Base-by-base conservation (phyloP, 331 rosid genomes). In the Cydonia oblonga region DNA sequence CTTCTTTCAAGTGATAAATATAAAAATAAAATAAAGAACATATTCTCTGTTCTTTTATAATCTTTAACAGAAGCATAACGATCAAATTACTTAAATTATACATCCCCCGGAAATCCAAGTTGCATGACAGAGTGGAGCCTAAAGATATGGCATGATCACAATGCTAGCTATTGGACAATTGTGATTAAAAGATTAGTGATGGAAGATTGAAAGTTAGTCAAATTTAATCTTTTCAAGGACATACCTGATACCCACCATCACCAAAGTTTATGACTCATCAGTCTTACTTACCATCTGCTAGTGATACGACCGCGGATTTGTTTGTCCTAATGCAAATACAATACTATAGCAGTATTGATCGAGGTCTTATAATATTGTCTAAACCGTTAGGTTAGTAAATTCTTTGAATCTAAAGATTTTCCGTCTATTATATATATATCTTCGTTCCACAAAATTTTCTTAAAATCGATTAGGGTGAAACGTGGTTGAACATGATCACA, bases 171-270 rank as follows among this genome's bases (percentile, higher is more conserved):
- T 30, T 52, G 70, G 69, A 61, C 6, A 51, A 40, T 10, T 28
- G 62, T 20, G 38, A 40, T 29, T 46, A 35, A 67, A 81, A 73
- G 62, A 64, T 22, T 60, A 53, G 73, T 51, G 54, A 52, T 30
- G 53, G 26, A 67, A 26, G 52, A 29, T 53, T 23, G 29, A 79
- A 75, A 82, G 78, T 38, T 61, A 78, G 85, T 79, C 83, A 81
- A 76, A 61, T 23, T 24, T 26, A 66, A 16, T 42, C 75, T 64
- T 83, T 87, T n/a, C 38, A 9, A 42, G 67, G 70, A 23, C 85
- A 70, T 67, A 67, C 85, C 84, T 75, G 81, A 76, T 70, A 70
- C 84, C 87, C 81, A 82, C 81, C 81, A 42, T 23, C 66, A 70
- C 29, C 61, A n/a, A 66, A 78, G 75, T 70, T 59, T 9, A 35